Percentiles rank a stretch among this genome's conserved stretches.
These are phyloP conservation scores for Rhodofomes roseus DNA, from an alignment of 1,284 basidiomycete species.

Conservation along the genomic window DNA sequence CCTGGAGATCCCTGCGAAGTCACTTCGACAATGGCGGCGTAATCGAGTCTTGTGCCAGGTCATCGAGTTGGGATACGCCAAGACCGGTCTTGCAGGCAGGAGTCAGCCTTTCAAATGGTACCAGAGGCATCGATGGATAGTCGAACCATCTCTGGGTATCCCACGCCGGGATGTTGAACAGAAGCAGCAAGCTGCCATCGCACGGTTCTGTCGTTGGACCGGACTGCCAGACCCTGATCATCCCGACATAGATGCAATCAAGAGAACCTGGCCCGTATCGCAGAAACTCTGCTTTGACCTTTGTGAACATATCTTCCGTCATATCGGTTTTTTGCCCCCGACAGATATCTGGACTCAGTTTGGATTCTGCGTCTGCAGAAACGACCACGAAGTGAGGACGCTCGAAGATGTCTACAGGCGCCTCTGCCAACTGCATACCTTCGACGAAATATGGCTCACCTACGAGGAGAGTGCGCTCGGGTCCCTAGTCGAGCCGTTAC, in stretches of 20 bases:
- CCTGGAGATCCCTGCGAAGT: conserved; percentile 21
- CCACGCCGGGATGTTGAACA: background rate
- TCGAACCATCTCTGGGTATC: conserved; percentile 16
- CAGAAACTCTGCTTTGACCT: background rate
- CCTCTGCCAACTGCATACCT: conserved; percentile 27
- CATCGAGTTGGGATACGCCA: conserved; percentile 28
- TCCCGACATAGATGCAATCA: background rate
- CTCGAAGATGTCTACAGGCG: conserved; percentile 17
- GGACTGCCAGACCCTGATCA: background rate
- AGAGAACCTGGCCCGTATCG: background rate
- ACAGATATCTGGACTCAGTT: conserved; percentile 19
- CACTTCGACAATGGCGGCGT: conserved; percentile 30
- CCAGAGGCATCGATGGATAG: conserved; percentile 28
- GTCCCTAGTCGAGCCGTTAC: conserved; percentile 22
- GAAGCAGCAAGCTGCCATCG: background rate
- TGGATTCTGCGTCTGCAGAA: conserved; percentile 28
- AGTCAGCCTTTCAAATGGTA: conserved; percentile 25
- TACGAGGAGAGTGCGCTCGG: conserved; percentile 21
- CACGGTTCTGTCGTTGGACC: conserved; percentile 1
- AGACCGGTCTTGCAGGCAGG: conserved; percentile 20
- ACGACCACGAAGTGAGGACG: conserved; percentile 14
- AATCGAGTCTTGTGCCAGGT: conserved; percentile 29
- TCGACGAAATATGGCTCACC: conserved; percentile 30
- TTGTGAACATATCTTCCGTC: background rate
- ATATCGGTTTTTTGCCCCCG: background rate